Evolutionary conservation across 345 rosid genomes (phyloP).

Genomic region (sweet orange (Citrus sinensis)): DVS_A1.0 CM039169.1:8955501-8956000

Average conservation of each 20-base stretch:
- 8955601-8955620: constrained; percentile 90
- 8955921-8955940: constrained; percentile 60
- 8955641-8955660: constrained; percentile 50
- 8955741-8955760: background rate
- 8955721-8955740: constrained; percentile 91
- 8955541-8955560: constrained; percentile 52
- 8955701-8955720: constrained; percentile 81
- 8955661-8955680: constrained; percentile 55
- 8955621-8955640: constrained; percentile 60
- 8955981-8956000: constrained; percentile 67
- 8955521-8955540: constrained; percentile 72
- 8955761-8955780: background rate
- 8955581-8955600: constrained; percentile 90
- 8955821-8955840: background rate
- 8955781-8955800: background rate
- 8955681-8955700: constrained; percentile 59
- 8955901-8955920: constrained; percentile 57
- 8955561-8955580: constrained; percentile 69
- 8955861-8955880: constrained; percentile 69
- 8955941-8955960: constrained; percentile 56
- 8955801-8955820: background rate
- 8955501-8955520: constrained; percentile 84
- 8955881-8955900: constrained; percentile 67
- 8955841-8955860: constrained; percentile 46
- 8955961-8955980: constrained; percentile 79